A percentile compares a stretch with the other conserved stretches of the same genome.
These are phyloP conservation scores for Lanmaoa pseudosensibilis DNA, from an alignment of 768 basidiomycete species.

Conservation along the genomic window DNA sequence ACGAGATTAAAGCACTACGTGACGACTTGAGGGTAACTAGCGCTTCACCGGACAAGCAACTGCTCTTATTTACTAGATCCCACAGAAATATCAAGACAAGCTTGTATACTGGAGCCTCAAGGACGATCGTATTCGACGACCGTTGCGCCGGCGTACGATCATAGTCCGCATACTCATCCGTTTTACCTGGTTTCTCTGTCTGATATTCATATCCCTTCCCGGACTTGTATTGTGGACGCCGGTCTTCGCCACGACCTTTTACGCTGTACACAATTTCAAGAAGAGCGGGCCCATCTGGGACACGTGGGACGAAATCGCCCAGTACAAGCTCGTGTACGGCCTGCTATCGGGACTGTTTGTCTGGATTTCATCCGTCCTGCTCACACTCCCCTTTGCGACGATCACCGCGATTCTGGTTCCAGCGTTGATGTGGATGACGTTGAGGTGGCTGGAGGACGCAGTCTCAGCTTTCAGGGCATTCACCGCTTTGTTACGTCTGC, in stretches of 20 bases:
- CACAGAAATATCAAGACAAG: constrained; percentile 72
- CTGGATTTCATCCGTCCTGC: constrained; percentile 51
- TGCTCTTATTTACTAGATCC: background rate
- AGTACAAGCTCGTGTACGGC: constrained; percentile 85
- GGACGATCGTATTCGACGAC: constrained; percentile 79
- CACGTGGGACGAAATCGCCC: constrained; percentile 88
- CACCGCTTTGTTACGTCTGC: constrained; percentile 55
- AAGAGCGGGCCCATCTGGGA: constrained; percentile 81
- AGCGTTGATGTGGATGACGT: constrained; percentile 82
- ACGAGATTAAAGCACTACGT: constrained; percentile 38
- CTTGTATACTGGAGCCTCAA: constrained; percentile 70
- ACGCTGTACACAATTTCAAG: constrained; percentile 73
- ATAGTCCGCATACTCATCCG: constrained; percentile 66
- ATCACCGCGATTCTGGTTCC: constrained; percentile 65
- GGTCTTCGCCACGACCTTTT: constrained; percentile 67
- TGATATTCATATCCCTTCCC: constrained; percentile 67
- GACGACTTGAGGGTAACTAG: constrained; percentile 59
- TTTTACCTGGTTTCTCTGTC: constrained; percentile 57
- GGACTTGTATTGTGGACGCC: constrained; percentile 84
- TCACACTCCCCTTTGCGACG: constrained; percentile 62
- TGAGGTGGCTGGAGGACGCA: constrained; percentile 87
- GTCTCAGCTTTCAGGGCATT: constrained; percentile 78
- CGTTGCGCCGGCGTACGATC: constrained; percentile 54
- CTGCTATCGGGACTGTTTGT: constrained; percentile 70
- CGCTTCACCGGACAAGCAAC: background rate